A percentile compares a stretch with the other conserved stretches of the same genome.
Conservation (phyloP, 768 basidiomycete species). For the Boletus vinaceobasis region DNA sequence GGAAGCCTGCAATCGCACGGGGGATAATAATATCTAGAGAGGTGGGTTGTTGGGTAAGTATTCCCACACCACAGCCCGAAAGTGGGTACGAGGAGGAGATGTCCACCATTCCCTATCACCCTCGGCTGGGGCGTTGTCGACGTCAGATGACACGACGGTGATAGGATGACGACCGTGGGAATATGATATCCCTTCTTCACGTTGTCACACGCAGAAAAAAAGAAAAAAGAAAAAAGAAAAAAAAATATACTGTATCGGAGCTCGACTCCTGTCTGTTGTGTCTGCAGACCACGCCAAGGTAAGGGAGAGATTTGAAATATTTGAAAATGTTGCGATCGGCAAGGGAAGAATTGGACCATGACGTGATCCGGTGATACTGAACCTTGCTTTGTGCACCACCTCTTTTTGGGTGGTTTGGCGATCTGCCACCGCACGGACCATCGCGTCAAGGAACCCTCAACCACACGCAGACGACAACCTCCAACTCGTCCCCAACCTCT, state of each 20-base stretch:
- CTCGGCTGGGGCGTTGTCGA: background rate
- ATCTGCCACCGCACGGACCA: constrained; percentile 34
- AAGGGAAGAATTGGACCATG: constrained; percentile 26
- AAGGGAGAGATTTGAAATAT: constrained; percentile 4
- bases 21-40: constrained; percentile 2
- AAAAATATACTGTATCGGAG: background rate
- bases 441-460: background rate
- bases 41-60: background rate
- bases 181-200: background rate
- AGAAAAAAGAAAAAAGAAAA: background rate
- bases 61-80: background rate
- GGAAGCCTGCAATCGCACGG: background rate
- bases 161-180: background rate
- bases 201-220: background rate
- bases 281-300: background rate
- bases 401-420: constrained; percentile 11
- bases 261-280: background rate
- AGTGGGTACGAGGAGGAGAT: too few species aligned
- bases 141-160: background rate
- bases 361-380: constrained; percentile 32
- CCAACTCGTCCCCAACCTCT: background rate
- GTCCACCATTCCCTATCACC: too few species aligned
- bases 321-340: constrained; percentile 31
- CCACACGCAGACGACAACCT: background rate
- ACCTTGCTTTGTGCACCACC: constrained; percentile 5